phyloP scores from a whole-genome alignment of 805 yeast species.

The Cyberlindnera petersonii region DNA sequence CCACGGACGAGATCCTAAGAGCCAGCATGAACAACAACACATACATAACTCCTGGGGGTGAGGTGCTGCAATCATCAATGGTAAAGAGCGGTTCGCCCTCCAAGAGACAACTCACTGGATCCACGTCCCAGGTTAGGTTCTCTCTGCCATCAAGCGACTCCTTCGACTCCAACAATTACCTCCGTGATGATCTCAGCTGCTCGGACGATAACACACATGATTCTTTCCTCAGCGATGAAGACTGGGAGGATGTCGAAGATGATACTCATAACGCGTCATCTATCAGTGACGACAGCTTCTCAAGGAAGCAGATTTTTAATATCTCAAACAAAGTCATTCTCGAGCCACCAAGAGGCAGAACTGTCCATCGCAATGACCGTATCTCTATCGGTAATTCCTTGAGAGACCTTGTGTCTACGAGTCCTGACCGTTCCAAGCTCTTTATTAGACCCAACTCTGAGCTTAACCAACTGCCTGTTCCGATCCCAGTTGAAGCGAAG shows the following conservation, averaged over 20 bases:
- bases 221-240: no score
- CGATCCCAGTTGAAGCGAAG: slow-evolving; percentile 35
- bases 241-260: no score
- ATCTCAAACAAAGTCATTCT: slow-evolving; percentile 9
- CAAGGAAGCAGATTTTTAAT: slow-evolving; percentile 13
- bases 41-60: slow-evolving; percentile 26
- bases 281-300: slow-evolving; percentile 6
- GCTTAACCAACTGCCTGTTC: slow-evolving; percentile 30
- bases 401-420: slow-evolving; percentile 16
- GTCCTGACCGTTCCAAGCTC: slow-evolving; percentile 25
- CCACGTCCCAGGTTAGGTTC: slow-evolving; percentile 29
- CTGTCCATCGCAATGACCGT: slow-evolving; percentile 1
- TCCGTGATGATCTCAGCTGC: slow-evolving; percentile 11
- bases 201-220: slow-evolving; percentile 1
- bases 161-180: not conserved
- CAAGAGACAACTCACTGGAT: slow-evolving; percentile 25
- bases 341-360: slow-evolving; percentile 12
- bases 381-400: slow-evolving; percentile 23
- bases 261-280: no score
- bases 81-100: slow-evolving; percentile 28
- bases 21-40: slow-evolving; percentile 17
- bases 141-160: slow-evolving; percentile 19
- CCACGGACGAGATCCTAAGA: slow-evolving; percentile 17
- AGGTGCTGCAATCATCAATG: slow-evolving; percentile 27
- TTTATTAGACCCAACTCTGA: slow-evolving; percentile 35